Conservation (phyloP, 2,329 filamentous ascomycete species). For the Hypomyces perniciosus region DNA sequence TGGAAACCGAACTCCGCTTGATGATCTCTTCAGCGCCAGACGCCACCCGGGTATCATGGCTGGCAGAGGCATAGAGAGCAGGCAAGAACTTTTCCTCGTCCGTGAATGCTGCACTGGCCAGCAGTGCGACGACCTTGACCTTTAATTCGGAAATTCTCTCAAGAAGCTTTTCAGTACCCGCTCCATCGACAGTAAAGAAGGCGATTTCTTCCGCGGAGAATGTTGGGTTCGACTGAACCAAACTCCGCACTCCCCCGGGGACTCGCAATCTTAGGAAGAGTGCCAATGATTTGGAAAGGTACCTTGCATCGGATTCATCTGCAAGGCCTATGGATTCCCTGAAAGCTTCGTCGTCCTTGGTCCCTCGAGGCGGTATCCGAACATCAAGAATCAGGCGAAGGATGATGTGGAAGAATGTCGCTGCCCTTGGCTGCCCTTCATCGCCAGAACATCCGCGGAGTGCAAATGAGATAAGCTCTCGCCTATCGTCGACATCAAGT, state of each 20-base stretch:
- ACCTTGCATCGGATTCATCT: conserved; percentile 62
- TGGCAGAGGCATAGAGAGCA: conserved; percentile 75
- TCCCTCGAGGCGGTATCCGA: conserved; percentile 68
- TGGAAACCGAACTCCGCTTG: conserved; percentile 68
- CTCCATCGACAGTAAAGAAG: conserved; percentile 29
- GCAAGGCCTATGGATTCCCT: conserved; percentile 61
- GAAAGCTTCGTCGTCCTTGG: conserved; percentile 67
- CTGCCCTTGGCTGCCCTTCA: conserved; percentile 23
- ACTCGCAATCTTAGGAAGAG: conserved; percentile 55
- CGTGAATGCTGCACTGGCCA: conserved; percentile 79
- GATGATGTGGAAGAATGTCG: conserved; percentile 75
- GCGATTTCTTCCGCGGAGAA: conserved; percentile 25
- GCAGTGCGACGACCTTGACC: conserved; percentile 58
- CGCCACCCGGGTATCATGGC: conserved; percentile 72
- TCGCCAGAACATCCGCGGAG: conserved; percentile 28
- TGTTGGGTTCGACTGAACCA: conserved; percentile 28
- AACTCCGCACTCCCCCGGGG: conserved; percentile 26
- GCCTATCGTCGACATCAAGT: conserved; percentile 52
- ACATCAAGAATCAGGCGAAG: conserved; percentile 68
- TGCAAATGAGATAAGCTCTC: conserved; percentile 60
- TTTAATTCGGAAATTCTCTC: conserved; percentile 39
- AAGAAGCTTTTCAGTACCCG: conserved; percentile 57
- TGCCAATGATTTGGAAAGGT: conserved; percentile 68
- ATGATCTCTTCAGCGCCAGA: conserved; percentile 84
- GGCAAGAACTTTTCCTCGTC: conserved; percentile 80